Evolutionary conservation across 208 protist species (phyloP).

Genomic region (Willaertia magna): DNA sequence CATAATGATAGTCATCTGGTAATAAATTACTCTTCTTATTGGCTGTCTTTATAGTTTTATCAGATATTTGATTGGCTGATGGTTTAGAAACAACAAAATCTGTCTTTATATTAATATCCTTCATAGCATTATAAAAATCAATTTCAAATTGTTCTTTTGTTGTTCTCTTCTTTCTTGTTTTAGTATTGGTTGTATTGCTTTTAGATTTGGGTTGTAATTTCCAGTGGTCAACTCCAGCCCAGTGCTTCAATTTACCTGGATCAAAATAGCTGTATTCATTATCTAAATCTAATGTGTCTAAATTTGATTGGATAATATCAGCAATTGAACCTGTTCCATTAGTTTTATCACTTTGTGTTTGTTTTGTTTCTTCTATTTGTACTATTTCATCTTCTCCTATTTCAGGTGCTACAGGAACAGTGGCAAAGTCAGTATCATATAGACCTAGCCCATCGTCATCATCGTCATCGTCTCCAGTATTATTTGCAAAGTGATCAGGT

Average conservation of each 20-base stretch:
- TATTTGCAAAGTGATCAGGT: neutral
- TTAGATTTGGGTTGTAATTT: constrained; percentile 7
- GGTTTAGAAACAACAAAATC: neutral
- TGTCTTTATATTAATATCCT: neutral
- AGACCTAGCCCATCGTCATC: constrained; percentile 17
- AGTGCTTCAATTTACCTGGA: constrained; percentile 11
- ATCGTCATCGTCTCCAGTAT: constrained; percentile 9
- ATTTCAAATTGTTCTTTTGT: neutral
- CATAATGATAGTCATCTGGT: neutral
- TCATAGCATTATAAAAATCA: neutral
- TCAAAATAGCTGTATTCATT: constrained; percentile 26
- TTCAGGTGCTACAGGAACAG: neutral
- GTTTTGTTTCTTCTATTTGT: neutral
- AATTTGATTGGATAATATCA: neutral
- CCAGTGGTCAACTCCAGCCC: constrained; percentile 30
- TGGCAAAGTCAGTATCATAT: constrained; percentile 13
- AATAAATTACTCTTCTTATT: neutral
- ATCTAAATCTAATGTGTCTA: neutral
- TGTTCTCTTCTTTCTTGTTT: constrained; percentile 16
- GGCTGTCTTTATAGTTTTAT: neutral
- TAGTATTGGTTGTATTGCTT: neutral
- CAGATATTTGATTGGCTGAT: neutral
- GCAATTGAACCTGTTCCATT: neutral
- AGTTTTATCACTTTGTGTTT: neutral
- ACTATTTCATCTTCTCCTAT: neutral